Conservation (phyloP, 2,329 filamentous ascomycete species). For the Magnaporthiopsis poae region DNA sequence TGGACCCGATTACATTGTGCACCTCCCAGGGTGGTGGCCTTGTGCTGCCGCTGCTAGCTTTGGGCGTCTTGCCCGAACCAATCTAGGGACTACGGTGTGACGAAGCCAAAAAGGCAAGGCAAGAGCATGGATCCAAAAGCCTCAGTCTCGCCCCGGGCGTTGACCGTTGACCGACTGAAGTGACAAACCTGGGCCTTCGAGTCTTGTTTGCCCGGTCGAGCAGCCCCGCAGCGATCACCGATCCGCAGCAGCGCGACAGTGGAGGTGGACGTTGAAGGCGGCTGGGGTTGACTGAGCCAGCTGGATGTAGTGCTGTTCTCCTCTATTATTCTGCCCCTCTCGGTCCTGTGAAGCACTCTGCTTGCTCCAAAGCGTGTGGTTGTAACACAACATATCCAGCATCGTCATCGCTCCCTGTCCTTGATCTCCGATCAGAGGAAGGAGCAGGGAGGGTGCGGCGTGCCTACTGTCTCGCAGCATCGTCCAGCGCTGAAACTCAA, state of each 20-base stretch:
- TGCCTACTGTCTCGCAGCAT: neutral
- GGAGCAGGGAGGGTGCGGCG: too few relatives aligned
- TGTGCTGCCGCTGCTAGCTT: too few relatives aligned
- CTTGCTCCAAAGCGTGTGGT: neutral
- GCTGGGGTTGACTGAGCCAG: neutral
- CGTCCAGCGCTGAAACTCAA: neutral
- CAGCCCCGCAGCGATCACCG: neutral
- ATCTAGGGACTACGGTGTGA: too few relatives aligned
- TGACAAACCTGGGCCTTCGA: too few relatives aligned
- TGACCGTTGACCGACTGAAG: too few relatives aligned
- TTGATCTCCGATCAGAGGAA: neutral
- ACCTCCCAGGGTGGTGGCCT: too few relatives aligned
- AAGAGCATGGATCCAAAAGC: too few relatives aligned
- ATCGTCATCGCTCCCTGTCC: neutral
- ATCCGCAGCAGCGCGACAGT: neutral
- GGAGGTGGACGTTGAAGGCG: neutral
- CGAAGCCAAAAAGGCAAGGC: too few relatives aligned
- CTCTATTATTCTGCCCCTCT: neutral
- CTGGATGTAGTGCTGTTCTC: neutral
- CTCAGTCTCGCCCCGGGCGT: too few relatives aligned
- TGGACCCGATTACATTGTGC: too few relatives aligned
- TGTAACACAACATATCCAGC: neutral
- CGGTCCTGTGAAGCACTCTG: neutral
- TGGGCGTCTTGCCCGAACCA: too few relatives aligned
- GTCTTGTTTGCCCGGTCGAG: too few relatives aligned